Percentiles rank a stretch among this genome's conserved stretches.
phyloP scores from a whole-genome alignment of 768 basidiomycete genomes.

The Calocybe indica region DNA sequence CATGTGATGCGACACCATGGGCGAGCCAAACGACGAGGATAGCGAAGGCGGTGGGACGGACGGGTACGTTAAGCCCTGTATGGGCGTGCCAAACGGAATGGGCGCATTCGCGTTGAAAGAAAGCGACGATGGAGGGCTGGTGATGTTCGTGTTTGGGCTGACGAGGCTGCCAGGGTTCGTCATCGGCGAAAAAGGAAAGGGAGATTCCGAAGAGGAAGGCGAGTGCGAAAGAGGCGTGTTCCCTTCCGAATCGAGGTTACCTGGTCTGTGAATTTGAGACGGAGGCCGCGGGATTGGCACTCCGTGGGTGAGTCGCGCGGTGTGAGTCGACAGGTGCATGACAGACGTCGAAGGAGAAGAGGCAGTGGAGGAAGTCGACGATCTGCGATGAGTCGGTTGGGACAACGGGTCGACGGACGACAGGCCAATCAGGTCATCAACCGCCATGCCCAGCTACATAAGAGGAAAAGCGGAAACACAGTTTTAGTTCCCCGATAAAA shows the following conservation, averaged over 20 bases:
- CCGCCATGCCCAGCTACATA: constrained; percentile 60
- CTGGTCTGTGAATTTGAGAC: constrained; percentile 55
- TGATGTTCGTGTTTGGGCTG: constrained; percentile 58
- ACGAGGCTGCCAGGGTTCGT: constrained; percentile 49
- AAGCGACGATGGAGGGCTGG: constrained; percentile 68
- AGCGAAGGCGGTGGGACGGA: constrained; percentile 80
- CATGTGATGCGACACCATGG: constrained; percentile 43
- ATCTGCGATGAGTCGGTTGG: constrained; percentile 63
- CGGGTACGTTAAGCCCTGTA: constrained; percentile 61
- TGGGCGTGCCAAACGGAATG: constrained; percentile 24
- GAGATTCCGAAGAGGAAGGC: constrained; percentile 59
- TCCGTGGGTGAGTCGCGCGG: constrained; percentile 34
- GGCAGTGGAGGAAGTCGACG: constrained; percentile 30
- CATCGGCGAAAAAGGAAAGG: constrained; percentile 61
- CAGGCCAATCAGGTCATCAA: constrained; percentile 76
- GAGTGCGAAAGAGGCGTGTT: constrained; percentile 64
- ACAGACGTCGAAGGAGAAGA: constrained; percentile 46
- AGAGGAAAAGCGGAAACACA: background rate
- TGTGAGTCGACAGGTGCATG: constrained; percentile 24
- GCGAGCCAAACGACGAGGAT: constrained; percentile 74
- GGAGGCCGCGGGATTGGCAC: constrained; percentile 75
- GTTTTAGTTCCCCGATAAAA: background rate
- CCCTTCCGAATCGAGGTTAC: constrained; percentile 38
- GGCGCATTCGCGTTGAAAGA: constrained; percentile 41
- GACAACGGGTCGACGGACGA: constrained; percentile 61